Conservation (phyloP, 495 filamentous ascomycete genomes). For the Penicillium silybi region DNA sequence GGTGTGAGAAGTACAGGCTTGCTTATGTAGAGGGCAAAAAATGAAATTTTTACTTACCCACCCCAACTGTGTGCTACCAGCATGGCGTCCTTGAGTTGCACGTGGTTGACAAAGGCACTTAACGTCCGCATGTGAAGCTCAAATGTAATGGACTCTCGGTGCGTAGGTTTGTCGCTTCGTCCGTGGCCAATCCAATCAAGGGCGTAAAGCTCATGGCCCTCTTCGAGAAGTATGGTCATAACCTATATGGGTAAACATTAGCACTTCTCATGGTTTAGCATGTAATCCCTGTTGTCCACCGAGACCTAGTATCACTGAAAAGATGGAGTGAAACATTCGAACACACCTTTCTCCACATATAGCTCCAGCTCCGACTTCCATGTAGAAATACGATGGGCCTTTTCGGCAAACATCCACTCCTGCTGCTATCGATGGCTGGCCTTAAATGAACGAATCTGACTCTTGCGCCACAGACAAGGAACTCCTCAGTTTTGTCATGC, state of each 20-base stretch:
- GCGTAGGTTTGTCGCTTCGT: not conserved
- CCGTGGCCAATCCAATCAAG: not conserved
- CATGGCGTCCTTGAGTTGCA: not conserved
- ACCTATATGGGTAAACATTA: not conserved
- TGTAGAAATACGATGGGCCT: not conserved
- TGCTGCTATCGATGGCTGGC: not conserved
- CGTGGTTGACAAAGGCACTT: not conserved
- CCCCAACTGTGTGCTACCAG: conserved; percentile 1
- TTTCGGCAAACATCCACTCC: not conserved
- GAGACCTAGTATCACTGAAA: not conserved
- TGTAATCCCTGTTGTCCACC: no score
- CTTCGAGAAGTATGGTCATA: not conserved
- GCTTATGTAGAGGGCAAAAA: not conserved
- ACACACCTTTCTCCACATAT: conserved; percentile 5
- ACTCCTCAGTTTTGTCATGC: not conserved
- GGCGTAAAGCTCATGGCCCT: conserved; percentile 1
- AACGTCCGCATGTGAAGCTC: conserved; percentile 1
- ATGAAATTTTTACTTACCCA: not conserved
- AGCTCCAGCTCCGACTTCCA: conserved; percentile 4
- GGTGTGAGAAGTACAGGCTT: no score
- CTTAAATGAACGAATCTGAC: not conserved
- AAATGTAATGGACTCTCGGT: not conserved
- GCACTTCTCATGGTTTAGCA: no score
- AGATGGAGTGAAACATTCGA: not conserved
- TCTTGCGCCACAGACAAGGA: not conserved